A percentile compares a stretch with the other conserved stretches of the same genome.
Conservation (phyloP, 1,139 yeast genomes). For the Kurtzmaniella natalensis region DNA sequence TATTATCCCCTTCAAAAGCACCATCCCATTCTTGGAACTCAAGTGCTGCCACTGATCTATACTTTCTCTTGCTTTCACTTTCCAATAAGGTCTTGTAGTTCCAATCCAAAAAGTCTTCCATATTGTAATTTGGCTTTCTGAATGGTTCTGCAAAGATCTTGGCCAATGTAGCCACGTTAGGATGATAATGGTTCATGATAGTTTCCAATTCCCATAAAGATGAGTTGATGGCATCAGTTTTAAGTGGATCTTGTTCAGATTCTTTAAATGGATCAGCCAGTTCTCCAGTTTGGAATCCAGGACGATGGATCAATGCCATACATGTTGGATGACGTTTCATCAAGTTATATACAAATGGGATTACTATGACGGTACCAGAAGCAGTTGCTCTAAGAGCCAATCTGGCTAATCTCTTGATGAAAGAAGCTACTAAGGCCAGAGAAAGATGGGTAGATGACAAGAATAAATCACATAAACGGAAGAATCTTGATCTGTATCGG, state of each 20-base stretch:
- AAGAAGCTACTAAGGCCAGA: constrained; percentile 78
- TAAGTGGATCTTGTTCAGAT: constrained; percentile 65
- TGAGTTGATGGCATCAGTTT: constrained; percentile 75
- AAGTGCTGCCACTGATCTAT: constrained; percentile 69
- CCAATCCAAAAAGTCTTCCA: constrained; percentile 96
- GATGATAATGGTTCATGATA: constrained; percentile 85
- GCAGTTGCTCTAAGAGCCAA: constrained; percentile 80
- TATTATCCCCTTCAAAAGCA: constrained; percentile 25
- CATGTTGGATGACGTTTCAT: constrained; percentile 90
- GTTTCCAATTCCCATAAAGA: constrained; percentile 92
- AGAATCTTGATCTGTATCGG: constrained; percentile 79
- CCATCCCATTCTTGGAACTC: constrained; percentile 64
- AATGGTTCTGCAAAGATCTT: constrained; percentile 86
- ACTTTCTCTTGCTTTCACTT: constrained; percentile 67
- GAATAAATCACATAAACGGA: constrained; percentile 82
- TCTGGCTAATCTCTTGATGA: constrained; percentile 77
- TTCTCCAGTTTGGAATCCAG: constrained; percentile 15
- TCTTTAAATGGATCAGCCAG: constrained; percentile 63
- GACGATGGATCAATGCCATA: constrained; percentile 78
- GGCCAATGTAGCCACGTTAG: constrained; percentile 90
- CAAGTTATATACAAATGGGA: constrained; percentile 89
- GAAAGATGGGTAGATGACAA: constrained; percentile 86
- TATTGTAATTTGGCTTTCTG: constrained; percentile 76
- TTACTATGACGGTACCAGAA: constrained; percentile 77
- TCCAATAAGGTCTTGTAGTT: constrained; percentile 70